phyloP scores from a whole-genome alignment of 2,329 filamentous ascomycete genomes.

The Mycosphaerella arachidis region DNA sequence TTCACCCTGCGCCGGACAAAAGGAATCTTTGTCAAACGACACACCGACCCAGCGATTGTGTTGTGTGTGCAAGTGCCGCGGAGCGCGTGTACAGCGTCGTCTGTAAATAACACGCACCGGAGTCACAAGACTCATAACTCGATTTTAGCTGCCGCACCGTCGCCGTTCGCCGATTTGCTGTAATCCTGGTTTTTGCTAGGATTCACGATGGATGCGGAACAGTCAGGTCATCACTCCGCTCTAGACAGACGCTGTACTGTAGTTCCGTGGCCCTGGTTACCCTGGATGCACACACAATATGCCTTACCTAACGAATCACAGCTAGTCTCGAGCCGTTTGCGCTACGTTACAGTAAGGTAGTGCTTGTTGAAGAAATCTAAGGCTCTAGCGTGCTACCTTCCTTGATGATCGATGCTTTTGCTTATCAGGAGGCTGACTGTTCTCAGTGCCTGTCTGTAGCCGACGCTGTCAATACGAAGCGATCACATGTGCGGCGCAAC shows the following conservation, averaged over 20 bases:
- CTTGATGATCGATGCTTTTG: background rate
- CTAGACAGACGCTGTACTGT: too few species aligned
- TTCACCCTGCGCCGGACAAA: background rate
- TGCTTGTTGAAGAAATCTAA: background rate
- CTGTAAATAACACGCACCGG: too few species aligned
- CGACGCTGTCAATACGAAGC: background rate
- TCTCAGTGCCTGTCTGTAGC: background rate
- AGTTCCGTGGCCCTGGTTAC: background rate
- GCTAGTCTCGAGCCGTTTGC: background rate
- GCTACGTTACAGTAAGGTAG: background rate
- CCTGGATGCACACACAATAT: background rate
- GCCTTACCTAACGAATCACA: background rate
- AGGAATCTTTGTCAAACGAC: background rate
- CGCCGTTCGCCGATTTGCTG: too few species aligned
- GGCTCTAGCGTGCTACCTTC: background rate
- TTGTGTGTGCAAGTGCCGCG: background rate
- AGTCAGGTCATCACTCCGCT: too few species aligned
- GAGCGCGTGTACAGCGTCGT: too few species aligned
- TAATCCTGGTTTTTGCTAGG: too few species aligned
- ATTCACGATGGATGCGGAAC: too few species aligned
- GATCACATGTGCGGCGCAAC: background rate
- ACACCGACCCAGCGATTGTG: background rate
- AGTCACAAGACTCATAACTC: too few species aligned
- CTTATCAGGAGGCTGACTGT: background rate
- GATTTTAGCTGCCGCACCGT: too few species aligned